Percentiles rank a stretch among this genome's conserved stretches.
phyloP scores from a whole-genome alignment of 495 filamentous ascomycete species.

The Aspergillus nanangensis region DNA sequence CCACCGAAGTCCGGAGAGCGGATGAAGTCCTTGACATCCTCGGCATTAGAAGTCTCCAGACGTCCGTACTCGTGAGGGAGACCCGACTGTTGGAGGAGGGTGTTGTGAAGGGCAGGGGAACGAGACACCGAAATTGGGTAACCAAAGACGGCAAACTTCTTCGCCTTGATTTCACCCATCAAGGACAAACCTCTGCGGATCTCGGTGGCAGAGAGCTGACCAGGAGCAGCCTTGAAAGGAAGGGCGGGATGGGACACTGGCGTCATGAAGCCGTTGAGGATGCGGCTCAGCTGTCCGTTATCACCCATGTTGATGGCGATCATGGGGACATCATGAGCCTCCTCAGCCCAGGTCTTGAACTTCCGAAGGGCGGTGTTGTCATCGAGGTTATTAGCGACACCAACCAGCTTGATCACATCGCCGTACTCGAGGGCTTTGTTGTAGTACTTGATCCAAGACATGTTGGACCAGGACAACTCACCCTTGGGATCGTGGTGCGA shows the following conservation, averaged over 20 bases:
- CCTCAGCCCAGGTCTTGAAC: conserved; percentile 73
- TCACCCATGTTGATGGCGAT: conserved; percentile 97
- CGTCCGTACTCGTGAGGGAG: conserved; percentile 84
- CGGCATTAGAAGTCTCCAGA: conserved; percentile 66
- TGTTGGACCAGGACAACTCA: conserved; percentile 79
- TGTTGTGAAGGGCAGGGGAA: conserved; percentile 86
- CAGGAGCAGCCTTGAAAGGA: conserved; percentile 89
- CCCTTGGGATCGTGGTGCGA: conserved; percentile 89
- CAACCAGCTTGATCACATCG: conserved; percentile 93
- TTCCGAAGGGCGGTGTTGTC: conserved; percentile 83
- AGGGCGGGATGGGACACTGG: conserved; percentile 88
- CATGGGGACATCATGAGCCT: conserved; percentile 68
- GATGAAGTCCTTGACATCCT: conserved; percentile 64
- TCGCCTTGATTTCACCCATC: conserved; percentile 73
- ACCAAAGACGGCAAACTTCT: conserved; percentile 83
- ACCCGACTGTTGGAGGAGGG: conserved; percentile 71
- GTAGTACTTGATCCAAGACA: conserved; percentile 82
- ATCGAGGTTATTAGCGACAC: conserved; percentile 67
- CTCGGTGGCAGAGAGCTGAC: conserved; percentile 87
- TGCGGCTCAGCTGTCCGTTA: conserved; percentile 79
- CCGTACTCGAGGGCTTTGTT: conserved; percentile 83
- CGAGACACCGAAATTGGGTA: conserved; percentile 74
- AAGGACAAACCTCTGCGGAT: conserved; percentile 74
- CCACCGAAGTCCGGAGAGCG: conserved; percentile 76
- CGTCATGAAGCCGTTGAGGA: conserved; percentile 90